Conservation (phyloP, 352 stramenopile genomes). For the Phytophthora citrophthora region DNA sequence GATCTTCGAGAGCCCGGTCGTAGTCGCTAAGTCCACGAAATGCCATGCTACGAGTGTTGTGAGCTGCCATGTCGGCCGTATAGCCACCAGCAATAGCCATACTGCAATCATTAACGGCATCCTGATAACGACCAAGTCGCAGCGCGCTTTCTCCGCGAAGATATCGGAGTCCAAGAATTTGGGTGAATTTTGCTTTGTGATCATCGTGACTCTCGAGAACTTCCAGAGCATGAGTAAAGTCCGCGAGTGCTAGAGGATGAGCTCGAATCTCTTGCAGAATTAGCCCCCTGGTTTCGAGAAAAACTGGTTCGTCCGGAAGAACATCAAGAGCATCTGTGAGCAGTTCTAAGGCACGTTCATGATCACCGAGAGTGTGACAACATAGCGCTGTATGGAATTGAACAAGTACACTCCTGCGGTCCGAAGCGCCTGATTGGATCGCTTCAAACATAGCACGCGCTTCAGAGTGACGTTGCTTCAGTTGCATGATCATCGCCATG, state of each 20-base stretch:
- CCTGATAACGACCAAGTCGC: constrained; percentile 47
- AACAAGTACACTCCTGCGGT: constrained; percentile 55
- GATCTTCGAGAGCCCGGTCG: constrained; percentile 56
- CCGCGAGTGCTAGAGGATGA: constrained; percentile 56
- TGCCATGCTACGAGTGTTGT: constrained; percentile 67
- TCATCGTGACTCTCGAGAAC: constrained; percentile 31
- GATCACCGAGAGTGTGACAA: constrained; percentile 51
- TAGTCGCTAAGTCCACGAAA: constrained; percentile 63
- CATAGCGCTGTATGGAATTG: constrained; percentile 73
- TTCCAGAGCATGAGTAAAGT: constrained; percentile 53
- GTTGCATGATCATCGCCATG: constrained; percentile 80
- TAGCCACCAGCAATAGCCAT: constrained; percentile 29
- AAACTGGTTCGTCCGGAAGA: constrained; percentile 59
- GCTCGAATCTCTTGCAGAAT: constrained; percentile 65
- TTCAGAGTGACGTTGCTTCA: constrained; percentile 53
- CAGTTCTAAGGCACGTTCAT: constrained; percentile 53
- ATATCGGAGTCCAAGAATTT: constrained; percentile 40
- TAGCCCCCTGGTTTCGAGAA: constrained; percentile 61
- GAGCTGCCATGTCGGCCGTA: constrained; percentile 45
- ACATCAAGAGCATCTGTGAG: constrained; percentile 63
- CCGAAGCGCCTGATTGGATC: constrained; percentile 21
- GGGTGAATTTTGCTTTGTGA: constrained; percentile 11
- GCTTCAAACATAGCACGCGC: constrained; percentile 52
- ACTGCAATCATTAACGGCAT: constrained; percentile 57
- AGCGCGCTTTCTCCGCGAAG: constrained; percentile 56